Percentiles rank a stretch among this genome's conserved stretches.
Conservation (phyloP, 73 alveolate species). For the Chromera velia region DNA sequence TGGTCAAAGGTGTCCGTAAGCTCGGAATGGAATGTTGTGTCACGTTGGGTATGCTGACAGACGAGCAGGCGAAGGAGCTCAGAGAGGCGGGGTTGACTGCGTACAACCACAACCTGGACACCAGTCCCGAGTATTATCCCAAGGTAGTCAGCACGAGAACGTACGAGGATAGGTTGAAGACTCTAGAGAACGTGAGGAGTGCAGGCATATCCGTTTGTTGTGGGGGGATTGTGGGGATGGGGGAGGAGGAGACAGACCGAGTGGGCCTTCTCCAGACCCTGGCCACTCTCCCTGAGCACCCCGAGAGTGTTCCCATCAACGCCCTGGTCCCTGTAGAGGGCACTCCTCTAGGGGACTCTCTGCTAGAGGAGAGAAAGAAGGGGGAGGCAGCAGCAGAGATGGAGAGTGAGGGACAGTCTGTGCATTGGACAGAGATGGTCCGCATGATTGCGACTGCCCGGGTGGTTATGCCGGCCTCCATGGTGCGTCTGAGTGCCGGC, state of each 20-base stretch:
- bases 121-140: slow-evolving; percentile 37
- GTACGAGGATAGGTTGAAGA: slow-evolving; percentile 31
- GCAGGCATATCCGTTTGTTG: slow-evolving; percentile 37
- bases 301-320: slow-evolving; percentile 38
- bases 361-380: background rate
- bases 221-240: slow-evolving; percentile 34
- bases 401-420: background rate
- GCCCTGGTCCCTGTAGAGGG: slow-evolving; percentile 37
- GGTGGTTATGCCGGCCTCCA: slow-evolving; percentile 32
- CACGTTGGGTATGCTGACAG: slow-evolving; percentile 28
- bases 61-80: slow-evolving; percentile 25
- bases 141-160: slow-evolving; percentile 28
- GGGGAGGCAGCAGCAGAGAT: background rate
- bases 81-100: slow-evolving; percentile 38
- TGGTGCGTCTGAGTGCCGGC: slow-evolving; percentile 36
- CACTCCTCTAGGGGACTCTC: slow-evolving; percentile 27
- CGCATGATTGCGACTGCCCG: slow-evolving; percentile 37
- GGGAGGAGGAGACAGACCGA: slow-evolving; percentile 18
- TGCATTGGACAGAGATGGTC: slow-evolving; percentile 37
- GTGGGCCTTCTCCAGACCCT: slow-evolving; percentile 27
- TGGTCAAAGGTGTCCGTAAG: slow-evolving; percentile 27
- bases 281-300: slow-evolving; percentile 38
- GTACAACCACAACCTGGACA: slow-evolving; percentile 44
- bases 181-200: slow-evolving; percentile 28
- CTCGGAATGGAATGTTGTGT: slow-evolving; percentile 39